A percentile compares a stretch with the other conserved stretches of the same genome.
Conservation (phyloP, 345 rosid species). For the Eucalyptus tenuipes region DNA sequence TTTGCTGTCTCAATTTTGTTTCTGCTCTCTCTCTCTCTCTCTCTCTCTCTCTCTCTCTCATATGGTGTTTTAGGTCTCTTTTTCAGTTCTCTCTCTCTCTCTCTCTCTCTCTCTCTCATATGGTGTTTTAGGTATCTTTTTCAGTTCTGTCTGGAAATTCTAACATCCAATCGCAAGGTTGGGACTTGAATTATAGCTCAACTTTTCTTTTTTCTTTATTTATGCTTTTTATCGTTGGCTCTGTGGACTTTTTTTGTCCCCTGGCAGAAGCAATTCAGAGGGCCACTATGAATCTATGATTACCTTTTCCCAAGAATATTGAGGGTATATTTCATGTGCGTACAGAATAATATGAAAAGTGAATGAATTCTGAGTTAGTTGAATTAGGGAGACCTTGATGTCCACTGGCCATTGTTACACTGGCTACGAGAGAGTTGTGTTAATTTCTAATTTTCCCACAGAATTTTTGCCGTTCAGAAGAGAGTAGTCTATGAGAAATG, state of each 20-base stretch:
- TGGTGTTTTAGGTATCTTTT: not conserved
- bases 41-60: not conserved
- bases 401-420: not conserved
- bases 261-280: not conserved
- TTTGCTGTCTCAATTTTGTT: not conserved
- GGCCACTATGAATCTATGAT: not conserved
- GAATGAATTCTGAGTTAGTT: not conserved
- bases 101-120: not conserved
- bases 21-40: not conserved
- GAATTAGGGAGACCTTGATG: not conserved
- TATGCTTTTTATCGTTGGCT: not conserved
- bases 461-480: constrained; percentile 2
- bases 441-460: not conserved
- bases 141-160: not conserved
- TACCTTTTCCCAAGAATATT: not conserved
- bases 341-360: not conserved
- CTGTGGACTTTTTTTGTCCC: not conserved
- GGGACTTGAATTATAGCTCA: not conserved
- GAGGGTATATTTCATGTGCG: not conserved
- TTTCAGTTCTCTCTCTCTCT: not conserved
- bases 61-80: not conserved
- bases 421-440: not conserved
- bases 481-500: constrained; percentile 42
- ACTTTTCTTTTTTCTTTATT: not conserved
- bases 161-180: not conserved